Percentiles rank a stretch among this genome's conserved stretches.
These are phyloP conservation scores for Corniculantispora saksenae DNA, from an alignment of 2,329 filamentous ascomycete genomes.

Conservation along the genomic window DNA sequence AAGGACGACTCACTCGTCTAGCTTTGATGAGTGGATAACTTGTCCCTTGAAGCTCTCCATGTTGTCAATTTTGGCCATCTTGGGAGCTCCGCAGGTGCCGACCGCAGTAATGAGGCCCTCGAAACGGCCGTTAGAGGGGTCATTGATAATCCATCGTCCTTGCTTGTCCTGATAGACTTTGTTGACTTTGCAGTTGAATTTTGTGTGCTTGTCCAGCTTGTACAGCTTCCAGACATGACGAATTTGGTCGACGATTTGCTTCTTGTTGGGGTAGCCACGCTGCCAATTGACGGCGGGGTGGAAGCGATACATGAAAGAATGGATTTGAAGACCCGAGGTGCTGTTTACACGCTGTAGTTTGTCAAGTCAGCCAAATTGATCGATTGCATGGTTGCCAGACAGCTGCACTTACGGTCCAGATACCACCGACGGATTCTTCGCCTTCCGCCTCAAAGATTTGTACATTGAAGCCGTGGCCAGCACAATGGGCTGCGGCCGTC, in stretches of 20 bases:
- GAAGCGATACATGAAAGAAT: constrained; percentile 86
- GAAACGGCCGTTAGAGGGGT: constrained; percentile 68
- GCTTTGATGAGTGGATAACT: constrained; percentile 72
- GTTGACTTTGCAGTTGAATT: constrained; percentile 69
- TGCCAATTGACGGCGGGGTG: constrained; percentile 77
- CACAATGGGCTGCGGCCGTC: constrained; percentile 77
- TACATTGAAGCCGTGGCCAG: constrained; percentile 83
- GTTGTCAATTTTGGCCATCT: constrained; percentile 70
- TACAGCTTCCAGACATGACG: constrained; percentile 74
- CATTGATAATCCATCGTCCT: constrained; percentile 77
- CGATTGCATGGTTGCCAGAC: too few species aligned
- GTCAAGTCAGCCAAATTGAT: not conserved
- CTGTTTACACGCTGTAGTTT: constrained; percentile 69
- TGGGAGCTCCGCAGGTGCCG: constrained; percentile 78
- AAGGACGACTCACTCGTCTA: constrained; percentile 56
- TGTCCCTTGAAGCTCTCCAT: constrained; percentile 71
- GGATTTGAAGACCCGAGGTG: constrained; percentile 79
- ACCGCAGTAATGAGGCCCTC: constrained; percentile 78
- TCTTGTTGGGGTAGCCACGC: constrained; percentile 73
- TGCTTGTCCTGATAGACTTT: constrained; percentile 68
- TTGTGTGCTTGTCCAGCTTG: constrained; percentile 67
- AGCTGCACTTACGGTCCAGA: constrained; percentile 67
- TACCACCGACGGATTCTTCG: constrained; percentile 69
- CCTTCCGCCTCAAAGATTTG: constrained; percentile 74
- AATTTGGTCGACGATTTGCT: constrained; percentile 75